A percentile compares a stretch with the other conserved stretches of the same genome.
Evolutionary conservation across 257 asterid species (phyloP).

Genomic region (Penstemon eatonii): DNA sequence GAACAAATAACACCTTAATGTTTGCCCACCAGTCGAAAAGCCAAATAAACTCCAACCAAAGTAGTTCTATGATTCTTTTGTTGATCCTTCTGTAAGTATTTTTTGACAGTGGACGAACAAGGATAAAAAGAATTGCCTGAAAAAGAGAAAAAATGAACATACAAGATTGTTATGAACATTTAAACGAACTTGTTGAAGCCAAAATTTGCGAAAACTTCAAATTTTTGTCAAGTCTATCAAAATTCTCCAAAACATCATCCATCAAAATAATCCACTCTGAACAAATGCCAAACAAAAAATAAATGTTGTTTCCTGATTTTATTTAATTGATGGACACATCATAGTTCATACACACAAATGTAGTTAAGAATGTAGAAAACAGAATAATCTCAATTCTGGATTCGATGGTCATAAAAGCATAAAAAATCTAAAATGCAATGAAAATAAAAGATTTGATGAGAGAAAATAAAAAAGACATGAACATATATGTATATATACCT

Average conservation of each 20-base stretch:
- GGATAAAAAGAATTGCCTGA: slow-evolving; percentile 62
- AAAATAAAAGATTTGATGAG: not conserved
- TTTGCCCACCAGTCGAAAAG: slow-evolving; percentile 97
- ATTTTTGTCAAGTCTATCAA: not conserved
- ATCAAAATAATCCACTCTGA: no score
- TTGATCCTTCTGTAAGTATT: slow-evolving; percentile 62
- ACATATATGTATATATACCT: slow-evolving; percentile 39
- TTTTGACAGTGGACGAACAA: slow-evolving; percentile 68
- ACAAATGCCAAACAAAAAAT: not conserved
- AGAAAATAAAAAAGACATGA: not conserved
- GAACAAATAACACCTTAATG: slow-evolving; percentile 53
- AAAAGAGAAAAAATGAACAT: slow-evolving; percentile 22
- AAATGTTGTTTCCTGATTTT: not conserved
- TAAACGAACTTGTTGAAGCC: not conserved
- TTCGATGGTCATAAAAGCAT: not conserved
- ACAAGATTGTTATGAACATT: slow-evolving; percentile 8
- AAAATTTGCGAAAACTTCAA: not conserved
- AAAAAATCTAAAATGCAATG: slow-evolving; percentile 6
- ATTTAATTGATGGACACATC: not conserved
- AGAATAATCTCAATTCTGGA: slow-evolving; percentile 9
- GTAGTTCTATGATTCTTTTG: slow-evolving; percentile 57
- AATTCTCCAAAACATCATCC: no score
- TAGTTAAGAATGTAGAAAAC: not conserved
- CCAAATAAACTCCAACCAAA: slow-evolving; percentile 83
- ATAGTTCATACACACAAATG: not conserved